Base-by-base conservation (phyloP, 768 basidiomycete genomes). In the Mycena latifolia region DNA sequence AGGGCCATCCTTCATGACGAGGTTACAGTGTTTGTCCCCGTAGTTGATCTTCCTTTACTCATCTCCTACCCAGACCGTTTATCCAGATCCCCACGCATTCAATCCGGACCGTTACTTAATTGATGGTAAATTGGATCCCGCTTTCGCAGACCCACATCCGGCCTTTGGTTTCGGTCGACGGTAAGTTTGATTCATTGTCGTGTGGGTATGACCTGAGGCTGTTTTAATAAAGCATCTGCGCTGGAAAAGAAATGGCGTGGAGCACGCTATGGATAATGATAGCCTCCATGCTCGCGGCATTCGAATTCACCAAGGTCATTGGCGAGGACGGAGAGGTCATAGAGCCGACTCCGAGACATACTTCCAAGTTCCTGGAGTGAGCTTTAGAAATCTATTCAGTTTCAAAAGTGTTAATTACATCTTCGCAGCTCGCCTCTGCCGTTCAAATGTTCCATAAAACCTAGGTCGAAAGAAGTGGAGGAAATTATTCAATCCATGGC, bases 211-310 rank as follows among this genome's bases (percentile, higher is more conserved):
- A 5, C 41, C 41, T 43, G 41, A 43, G 5, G 5, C 3, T 7
- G 10, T 3, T 20, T 43, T 20, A 5, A 43, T 25, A 24, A 47
- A 57, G 43, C 46, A n/a, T 47, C 9, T 57, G 56, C 24, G 22
- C 56, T 11, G 56, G 45, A 10, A 41, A 27, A 31, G 22, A 47
- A n/a, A n/a, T n/a, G n/a, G n/a, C 27, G 12, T 45, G 55, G 55
- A 31, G 45, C 29, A 31, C 27, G 27, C 39, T 56, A 1, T 56
- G 39, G 55, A 56, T 56, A 17, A 56, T 56, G 55, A 28, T 31
- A 2, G 55, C 55, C 1, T 56, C 55, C 25, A n/a, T 56, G 14
- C 55, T 56, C 25, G 39, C 55, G 5, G 14, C 41, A 5, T 41
- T 56, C 18, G 55, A 56, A 5, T 45, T 56, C 5, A 56, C 55